These are phyloP conservation scores for Suaeda aralocaspica DNA, from an alignment of 148 eudicot species.

Conservation along the genomic window DNA sequence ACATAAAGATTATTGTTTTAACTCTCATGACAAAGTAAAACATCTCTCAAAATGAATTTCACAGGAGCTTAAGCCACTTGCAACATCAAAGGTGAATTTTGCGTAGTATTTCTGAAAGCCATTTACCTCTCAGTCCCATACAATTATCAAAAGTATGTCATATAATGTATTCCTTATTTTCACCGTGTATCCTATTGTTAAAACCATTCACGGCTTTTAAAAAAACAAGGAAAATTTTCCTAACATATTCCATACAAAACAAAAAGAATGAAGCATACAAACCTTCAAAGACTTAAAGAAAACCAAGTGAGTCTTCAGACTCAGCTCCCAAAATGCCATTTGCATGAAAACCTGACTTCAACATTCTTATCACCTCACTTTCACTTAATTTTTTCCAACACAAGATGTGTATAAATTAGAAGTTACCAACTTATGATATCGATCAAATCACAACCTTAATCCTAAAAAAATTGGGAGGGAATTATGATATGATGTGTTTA, in stretches of 20 bases:
- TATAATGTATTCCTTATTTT: too few species aligned
- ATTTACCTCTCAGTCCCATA: neutral
- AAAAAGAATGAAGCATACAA: neutral
- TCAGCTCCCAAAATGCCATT: conserved; percentile 25
- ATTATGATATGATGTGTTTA: neutral
- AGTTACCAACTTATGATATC: too few species aligned
- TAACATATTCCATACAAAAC: neutral
- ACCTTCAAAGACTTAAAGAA: conserved; percentile 65
- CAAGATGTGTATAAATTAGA: neutral
- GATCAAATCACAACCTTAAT: too few species aligned
- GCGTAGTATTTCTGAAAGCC: neutral
- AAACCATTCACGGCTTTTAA: too few species aligned
- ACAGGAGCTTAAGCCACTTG: too few species aligned
- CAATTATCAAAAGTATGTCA: too few species aligned
- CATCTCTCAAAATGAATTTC: too few species aligned
- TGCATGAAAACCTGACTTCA: conserved; percentile 18
- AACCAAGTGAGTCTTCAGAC: conserved; percentile 35
- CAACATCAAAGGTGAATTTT: neutral
- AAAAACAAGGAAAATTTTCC: too few species aligned
- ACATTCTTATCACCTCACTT: conserved; percentile 20
- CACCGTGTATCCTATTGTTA: too few species aligned
- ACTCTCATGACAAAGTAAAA: too few species aligned
- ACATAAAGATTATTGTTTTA: too few species aligned
- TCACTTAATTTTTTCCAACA: neutral
- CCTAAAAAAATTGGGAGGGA: too few species aligned